A percentile compares a stretch with the other conserved stretches of the same genome.
Evolutionary conservation across 306 rosid genomes (phyloP).

Genomic region (Vachellia pachyceras): DNA sequence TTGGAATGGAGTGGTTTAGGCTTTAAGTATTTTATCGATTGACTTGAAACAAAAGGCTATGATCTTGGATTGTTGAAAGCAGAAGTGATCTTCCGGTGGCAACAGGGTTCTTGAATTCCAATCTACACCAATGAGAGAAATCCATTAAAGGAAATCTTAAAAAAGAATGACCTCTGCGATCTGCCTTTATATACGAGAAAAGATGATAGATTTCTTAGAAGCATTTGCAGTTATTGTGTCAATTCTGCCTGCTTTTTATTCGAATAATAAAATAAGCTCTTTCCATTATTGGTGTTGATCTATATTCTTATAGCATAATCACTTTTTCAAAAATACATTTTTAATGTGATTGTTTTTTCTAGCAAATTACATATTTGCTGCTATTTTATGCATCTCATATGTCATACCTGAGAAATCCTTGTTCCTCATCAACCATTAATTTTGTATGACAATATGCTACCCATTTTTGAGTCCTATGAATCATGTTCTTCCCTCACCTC

Average conservation of each 20-base stretch:
- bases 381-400: conserved; percentile 1
- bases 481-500: conserved; percentile 21
- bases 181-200: neutral
- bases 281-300: conserved; percentile 9
- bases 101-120: conserved; percentile 18
- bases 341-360: conserved; percentile 15
- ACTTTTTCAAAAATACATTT: conserved; percentile 10
- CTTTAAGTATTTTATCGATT: neutral
- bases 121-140: conserved; percentile 10
- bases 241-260: neutral
- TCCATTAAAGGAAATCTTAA: neutral
- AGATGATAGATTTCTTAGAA: neutral
- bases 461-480: conserved; percentile 18
- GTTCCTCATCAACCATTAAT: conserved; percentile 8
- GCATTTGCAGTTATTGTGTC: conserved; percentile 4
- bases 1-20: neutral
- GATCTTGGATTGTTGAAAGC: neutral
- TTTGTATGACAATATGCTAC: conserved; percentile 13
- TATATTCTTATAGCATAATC: neutral
- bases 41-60: neutral
- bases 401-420: neutral
- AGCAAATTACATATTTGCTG: conserved; percentile 17
- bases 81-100: neutral
- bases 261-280: neutral
- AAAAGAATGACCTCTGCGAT: neutral